phyloP scores from a whole-genome alignment of 108 stramenopile species.

The Bacterosira constricta region DNA sequence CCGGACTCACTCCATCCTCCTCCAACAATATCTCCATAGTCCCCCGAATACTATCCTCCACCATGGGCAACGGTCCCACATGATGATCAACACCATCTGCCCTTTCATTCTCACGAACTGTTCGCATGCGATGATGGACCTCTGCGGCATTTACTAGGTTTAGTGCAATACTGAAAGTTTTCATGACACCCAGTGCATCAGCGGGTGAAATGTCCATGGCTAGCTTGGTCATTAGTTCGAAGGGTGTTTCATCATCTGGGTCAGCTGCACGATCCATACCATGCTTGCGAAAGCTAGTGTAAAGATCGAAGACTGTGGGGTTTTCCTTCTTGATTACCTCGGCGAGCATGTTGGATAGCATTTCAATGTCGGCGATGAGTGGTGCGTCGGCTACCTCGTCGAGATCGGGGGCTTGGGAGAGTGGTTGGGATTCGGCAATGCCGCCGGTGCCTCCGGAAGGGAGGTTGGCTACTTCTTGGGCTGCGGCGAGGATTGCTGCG shows the following conservation, averaged over 20 bases:
- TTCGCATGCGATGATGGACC: constrained; percentile 81
- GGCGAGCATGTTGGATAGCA: constrained; percentile 75
- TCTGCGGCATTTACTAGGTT: constrained; percentile 86
- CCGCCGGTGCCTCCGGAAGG: neutral
- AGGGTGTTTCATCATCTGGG: constrained; percentile 39
- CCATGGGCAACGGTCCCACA: constrained; percentile 72
- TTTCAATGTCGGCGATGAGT: constrained; percentile 67
- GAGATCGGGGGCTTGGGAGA: constrained; percentile 22
- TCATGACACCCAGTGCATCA: constrained; percentile 76
- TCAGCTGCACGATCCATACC: constrained; percentile 69
- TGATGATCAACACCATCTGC: constrained; percentile 5
- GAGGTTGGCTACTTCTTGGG: too few relatives aligned
- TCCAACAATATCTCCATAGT: constrained; percentile 70
- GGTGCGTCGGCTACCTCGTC: constrained; percentile 28
- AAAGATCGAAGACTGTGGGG: constrained; percentile 67
- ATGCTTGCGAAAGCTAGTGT: constrained; percentile 60
- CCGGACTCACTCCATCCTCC: constrained; percentile 43
- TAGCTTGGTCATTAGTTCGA: constrained; percentile 65
- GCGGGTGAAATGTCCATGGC: constrained; percentile 55
- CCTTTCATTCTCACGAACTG: constrained; percentile 47
- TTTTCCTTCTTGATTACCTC: constrained; percentile 71
- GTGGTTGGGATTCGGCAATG: constrained; percentile 10
- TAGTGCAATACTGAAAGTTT: constrained; percentile 72
- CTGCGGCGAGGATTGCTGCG: neutral
- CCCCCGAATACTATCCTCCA: constrained; percentile 78